phyloP scores from a whole-genome alignment of 1,284 basidiomycete genomes.

The Rhodotorula sp. region DNA sequence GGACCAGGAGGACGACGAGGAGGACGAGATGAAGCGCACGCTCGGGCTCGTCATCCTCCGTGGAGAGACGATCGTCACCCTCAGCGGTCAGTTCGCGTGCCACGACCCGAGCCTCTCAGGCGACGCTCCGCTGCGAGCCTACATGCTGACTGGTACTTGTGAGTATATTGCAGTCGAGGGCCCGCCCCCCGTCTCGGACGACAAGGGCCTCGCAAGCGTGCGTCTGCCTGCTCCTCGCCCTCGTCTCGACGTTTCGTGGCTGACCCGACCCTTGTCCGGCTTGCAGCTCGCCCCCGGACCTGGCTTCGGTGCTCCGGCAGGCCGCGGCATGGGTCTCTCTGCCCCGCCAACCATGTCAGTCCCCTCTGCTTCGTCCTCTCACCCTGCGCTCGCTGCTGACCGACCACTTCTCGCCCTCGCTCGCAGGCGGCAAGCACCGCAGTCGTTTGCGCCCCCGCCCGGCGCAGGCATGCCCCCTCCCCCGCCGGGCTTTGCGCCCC shows the following conservation, averaged over 20 bases:
- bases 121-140: too few relatives aligned
- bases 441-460: conserved; percentile 37
- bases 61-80: conserved; percentile 93
- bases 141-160: neutral
- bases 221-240: conserved; percentile 28
- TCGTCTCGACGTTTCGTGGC: neutral
- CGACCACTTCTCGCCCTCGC: conserved; percentile 56
- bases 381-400: conserved; percentile 78
- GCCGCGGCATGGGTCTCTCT: conserved; percentile 89
- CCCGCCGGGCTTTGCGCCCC: conserved; percentile 46
- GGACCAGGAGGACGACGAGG: conserved; percentile 52
- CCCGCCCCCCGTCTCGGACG: conserved; percentile 87
- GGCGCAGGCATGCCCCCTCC: conserved; percentile 54
- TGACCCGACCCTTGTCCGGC: neutral
- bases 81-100: conserved; percentile 55
- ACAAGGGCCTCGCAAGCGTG: conserved; percentile 67
- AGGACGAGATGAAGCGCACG: conserved; percentile 93
- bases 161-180: conserved; percentile 61
- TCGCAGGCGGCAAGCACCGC: conserved; percentile 38
- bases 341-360: conserved; percentile 44
- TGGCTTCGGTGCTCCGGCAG: conserved; percentile 91
- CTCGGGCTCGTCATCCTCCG: conserved; percentile 93
- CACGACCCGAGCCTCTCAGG: too few relatives aligned
- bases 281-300: conserved; percentile 79
- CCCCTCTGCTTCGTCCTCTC: conserved; percentile 54